Evolutionary conservation across 495 filamentous ascomycete genomes (phyloP).

Genomic region (Aspergillus conjunctus): DNA sequence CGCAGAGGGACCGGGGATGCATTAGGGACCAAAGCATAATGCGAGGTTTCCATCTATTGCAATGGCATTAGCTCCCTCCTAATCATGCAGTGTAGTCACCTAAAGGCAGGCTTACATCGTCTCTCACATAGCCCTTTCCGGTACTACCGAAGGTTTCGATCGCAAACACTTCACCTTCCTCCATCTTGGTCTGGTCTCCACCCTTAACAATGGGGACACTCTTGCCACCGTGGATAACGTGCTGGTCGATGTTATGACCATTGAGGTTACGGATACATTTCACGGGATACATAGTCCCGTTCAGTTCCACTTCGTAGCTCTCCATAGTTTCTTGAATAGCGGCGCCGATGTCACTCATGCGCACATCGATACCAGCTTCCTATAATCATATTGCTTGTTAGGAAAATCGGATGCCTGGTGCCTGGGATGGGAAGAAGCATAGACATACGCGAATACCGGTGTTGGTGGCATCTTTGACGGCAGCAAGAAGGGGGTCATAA

Average conservation of each 20-base stretch:
- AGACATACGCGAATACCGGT: conserved; percentile 66
- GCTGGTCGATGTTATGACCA: conserved; percentile 84
- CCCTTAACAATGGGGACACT: conserved; percentile 89
- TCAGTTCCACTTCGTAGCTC: conserved; percentile 80
- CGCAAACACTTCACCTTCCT: conserved; percentile 90
- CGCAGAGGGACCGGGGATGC: conserved; percentile 68
- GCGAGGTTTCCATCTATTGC: conserved; percentile 68
- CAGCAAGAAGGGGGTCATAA: conserved; percentile 80
- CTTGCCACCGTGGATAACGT: conserved; percentile 86
- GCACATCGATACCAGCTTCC: conserved; percentile 81
- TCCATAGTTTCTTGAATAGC: conserved; percentile 88
- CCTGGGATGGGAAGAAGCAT: neutral
- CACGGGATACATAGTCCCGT: conserved; percentile 75
- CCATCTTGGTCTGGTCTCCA: conserved; percentile 82
- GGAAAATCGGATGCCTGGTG: neutral
- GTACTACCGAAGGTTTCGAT: conserved; percentile 95
- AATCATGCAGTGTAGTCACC: conserved; percentile 9
- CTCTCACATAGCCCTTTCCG: conserved; percentile 79
- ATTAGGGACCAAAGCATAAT: conserved; percentile 69
- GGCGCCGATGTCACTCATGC: conserved; percentile 74
- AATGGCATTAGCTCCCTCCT: conserved; percentile 19
- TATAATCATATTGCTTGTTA: conserved; percentile 22
- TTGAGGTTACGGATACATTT: conserved; percentile 87
- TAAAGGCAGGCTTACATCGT: conserved; percentile 60
- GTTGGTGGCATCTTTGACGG: conserved; percentile 86